Base-by-base conservation (phyloP, 169 alveolate species). In the Condylostoma magnum region DNA sequence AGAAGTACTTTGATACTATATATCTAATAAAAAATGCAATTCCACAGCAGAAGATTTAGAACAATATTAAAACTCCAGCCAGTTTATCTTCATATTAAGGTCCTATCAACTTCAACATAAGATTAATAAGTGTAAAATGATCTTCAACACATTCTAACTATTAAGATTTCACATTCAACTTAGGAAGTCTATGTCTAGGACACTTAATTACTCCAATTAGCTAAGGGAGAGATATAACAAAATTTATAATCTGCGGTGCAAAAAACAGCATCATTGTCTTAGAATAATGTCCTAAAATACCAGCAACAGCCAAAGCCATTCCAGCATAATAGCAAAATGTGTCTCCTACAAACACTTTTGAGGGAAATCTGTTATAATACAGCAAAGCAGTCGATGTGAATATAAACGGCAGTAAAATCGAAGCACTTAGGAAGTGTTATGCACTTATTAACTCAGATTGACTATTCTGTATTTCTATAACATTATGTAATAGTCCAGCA, bases 331-430 rank as follows among this genome's bases (percentile, higher is more conserved):
- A 91, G 31, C 97, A 90, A 84, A 79, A 96, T 10, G 96, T 92
- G 77, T 96, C 97, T 6, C 99, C 99, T n/a, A 95, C 97, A 84
- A 96, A 96, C n/a, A 94, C 93, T 71, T 90, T 44, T 18, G 98
- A 93, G 6, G 99, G 99, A 80, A 81, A 94, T 81, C 81, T 89
- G 78, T 93, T 95, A 76, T 70, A 90, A 50, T 90, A 80, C 56
- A 93, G 84, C 10, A 95, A 76, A 27, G 94, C 96, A 31, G 93
- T 74, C 46, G 96, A 84, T 25, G 90, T 77, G 43, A 91, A 73
- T 31, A 93, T 76, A 78, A 91, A 95, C 18, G 99, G 97, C 4
- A 94, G 48, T 58, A 93, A 67, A 5, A 95, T 83, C 22, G 91
- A 70, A 18, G 92, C 60, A 10, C 95, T 85, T 69, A 93, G 79